A percentile compares a stretch with the other conserved stretches of the same genome.
Conservation (phyloP, 768 basidiomycete species). For the Leccinum olivaceopallidum region DNA sequence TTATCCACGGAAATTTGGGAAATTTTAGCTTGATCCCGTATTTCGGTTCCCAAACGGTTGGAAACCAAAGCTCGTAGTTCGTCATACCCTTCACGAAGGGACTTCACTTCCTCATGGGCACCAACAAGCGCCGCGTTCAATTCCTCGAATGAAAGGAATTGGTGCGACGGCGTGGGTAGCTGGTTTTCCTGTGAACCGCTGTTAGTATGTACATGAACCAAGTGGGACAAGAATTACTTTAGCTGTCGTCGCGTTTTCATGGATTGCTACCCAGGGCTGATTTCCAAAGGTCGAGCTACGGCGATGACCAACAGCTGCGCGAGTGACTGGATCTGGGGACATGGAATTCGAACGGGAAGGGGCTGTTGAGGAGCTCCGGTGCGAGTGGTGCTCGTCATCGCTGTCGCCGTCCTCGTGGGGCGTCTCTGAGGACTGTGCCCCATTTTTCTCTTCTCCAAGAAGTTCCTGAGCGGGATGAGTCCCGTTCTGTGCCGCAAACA, state of each 20-base stretch:
- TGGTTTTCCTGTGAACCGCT: slow-evolving; percentile 10
- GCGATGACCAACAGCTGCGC: slow-evolving; percentile 10
- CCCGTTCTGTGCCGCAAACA: slow-evolving; percentile 25
- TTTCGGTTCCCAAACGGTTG: slow-evolving; percentile 12
- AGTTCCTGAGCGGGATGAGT: background rate
- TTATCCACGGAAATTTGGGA: background rate
- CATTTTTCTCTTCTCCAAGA: background rate
- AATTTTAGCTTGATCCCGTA: background rate
- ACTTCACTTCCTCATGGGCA: slow-evolving; percentile 26
- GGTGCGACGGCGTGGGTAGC: background rate
- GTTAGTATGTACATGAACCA: slow-evolving; percentile 3
- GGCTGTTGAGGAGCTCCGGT: slow-evolving; percentile 7
- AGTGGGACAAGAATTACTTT: slow-evolving; percentile 10
- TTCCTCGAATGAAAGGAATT: slow-evolving; percentile 27
- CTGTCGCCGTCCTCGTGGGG: slow-evolving; percentile 15
- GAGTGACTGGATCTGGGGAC: slow-evolving; percentile 16
- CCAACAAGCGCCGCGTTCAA: slow-evolving; percentile 25
- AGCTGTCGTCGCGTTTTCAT: slow-evolving; percentile 3
- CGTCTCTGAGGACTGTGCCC: background rate
- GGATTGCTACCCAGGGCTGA: slow-evolving; percentile 15
- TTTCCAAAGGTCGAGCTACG: slow-evolving; percentile 28
- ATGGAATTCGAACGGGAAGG: slow-evolving; percentile 16
- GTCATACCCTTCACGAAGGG: slow-evolving; percentile 30
- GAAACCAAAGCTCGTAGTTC: slow-evolving; percentile 21
- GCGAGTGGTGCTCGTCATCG: slow-evolving; percentile 18